These are phyloP conservation scores for Candida sanyiensis DNA, from an alignment of 805 yeast species.

Conservation along the genomic window DNA sequence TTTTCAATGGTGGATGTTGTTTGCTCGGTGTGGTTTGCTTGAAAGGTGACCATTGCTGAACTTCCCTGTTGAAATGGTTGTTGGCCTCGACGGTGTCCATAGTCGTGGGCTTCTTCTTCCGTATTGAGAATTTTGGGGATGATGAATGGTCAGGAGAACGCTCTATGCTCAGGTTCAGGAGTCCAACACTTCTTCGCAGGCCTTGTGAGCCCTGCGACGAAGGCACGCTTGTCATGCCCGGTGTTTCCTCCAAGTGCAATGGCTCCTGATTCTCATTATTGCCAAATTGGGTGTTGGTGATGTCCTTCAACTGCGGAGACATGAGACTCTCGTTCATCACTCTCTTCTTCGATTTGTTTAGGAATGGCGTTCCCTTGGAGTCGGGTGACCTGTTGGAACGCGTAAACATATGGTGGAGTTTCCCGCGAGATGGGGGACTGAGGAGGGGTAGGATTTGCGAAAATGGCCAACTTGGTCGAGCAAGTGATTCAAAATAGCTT, in stretches of 20 bases:
- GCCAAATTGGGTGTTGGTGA: slow-evolving; percentile 10
- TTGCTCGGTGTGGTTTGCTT: slow-evolving; percentile 25
- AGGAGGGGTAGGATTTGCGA: no score
- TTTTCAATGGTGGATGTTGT: slow-evolving; percentile 17
- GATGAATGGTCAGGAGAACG: slow-evolving; percentile 26
- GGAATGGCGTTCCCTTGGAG: slow-evolving; percentile 2
- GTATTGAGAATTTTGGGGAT: slow-evolving; percentile 20
- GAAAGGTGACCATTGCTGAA: slow-evolving; percentile 29
- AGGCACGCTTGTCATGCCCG: slow-evolving; percentile 17
- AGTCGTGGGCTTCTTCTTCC: slow-evolving; percentile 17
- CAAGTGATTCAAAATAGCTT: no score
- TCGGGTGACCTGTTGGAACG: slow-evolving; percentile 13
- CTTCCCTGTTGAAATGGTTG: slow-evolving; percentile 19
- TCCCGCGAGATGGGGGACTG: no score
- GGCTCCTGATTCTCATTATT: slow-evolving; percentile 8
- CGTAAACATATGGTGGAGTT: no score
- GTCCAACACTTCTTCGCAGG: slow-evolving; percentile 48
- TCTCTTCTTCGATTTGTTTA: slow-evolving; percentile 19
- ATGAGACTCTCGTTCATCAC: slow-evolving; percentile 22
- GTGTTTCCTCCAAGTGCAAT: slow-evolving; percentile 13
- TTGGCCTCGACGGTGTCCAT: slow-evolving; percentile 20
- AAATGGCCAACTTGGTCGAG: no score
- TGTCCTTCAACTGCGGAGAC: slow-evolving; percentile 24
- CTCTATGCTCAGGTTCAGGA: slow-evolving; percentile 44
- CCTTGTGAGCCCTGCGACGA: slow-evolving; percentile 29